Base-by-base conservation (phyloP, 1,284 basidiomycete species). In the Uromyces viciae-fabae region DNA sequence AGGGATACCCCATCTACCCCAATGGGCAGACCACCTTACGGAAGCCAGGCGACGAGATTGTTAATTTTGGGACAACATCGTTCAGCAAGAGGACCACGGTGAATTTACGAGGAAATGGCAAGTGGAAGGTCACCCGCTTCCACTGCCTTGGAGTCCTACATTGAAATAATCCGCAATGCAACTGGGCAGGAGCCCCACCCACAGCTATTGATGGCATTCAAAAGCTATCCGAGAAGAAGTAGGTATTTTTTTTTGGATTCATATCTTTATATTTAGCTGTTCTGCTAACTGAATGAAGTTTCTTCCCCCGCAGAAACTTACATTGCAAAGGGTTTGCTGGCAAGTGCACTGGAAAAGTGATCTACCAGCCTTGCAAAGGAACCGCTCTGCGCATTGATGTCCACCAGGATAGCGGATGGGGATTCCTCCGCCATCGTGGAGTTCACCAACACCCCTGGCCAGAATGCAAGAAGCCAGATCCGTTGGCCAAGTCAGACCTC, bases 361-460 rank as follows among this genome's bases (percentile, higher is more conserved):
- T 15, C 4, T 38, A 43, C 11, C 60, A 17, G 3, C 14, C 42
- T 25, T 75, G 49, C 71, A 56, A 33, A 7, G 52, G 31, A 9
- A 72, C 46, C 0, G 9, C 52, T 19, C 36, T 49, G 5, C 40
- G 40, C 3, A 22, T 71, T 14, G 68, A 71, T 33, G 22, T 43
- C 19, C 25, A 46, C 28, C 7, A 28, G 2, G 2, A 40, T 1
- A 73, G 28, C 14, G 9, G 28, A 5, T 73, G 71, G 71, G 71
- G 28, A 3, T 36, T 56, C 52, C 49, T 73, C 11, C 31, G 71
- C 15, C 71, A 73, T 36, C 14, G 9, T 0, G 71, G 71, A 1
- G 14, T 40, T 1, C 71, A 73, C 49, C 15, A 73, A 2, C 71
- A 73, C 46, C n/a, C 11, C 19, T 73, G 71, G 49, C 71, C 71